A percentile compares a stretch with the other conserved stretches of the same genome.
These are phyloP conservation scores for Russula foetens DNA, from an alignment of 768 basidiomycete species.

Conservation along the genomic window DNA sequence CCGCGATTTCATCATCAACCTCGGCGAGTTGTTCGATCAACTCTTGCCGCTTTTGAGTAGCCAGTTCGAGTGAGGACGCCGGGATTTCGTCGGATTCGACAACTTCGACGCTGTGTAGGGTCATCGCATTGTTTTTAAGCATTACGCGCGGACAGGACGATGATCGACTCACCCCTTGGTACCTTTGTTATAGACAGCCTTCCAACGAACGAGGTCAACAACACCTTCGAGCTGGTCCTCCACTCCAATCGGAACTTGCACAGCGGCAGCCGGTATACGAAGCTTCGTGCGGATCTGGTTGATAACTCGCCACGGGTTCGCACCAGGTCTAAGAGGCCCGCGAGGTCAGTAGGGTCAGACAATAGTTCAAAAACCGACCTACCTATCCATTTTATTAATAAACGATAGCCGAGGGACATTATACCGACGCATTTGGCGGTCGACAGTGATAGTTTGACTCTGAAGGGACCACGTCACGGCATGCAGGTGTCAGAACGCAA, in stretches of 20 bases:
- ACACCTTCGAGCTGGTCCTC: constrained; percentile 87
- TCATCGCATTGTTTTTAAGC: not conserved
- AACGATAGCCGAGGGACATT: constrained; percentile 93
- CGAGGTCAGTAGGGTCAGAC: not conserved
- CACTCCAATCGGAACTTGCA: constrained; percentile 89
- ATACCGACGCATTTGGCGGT: constrained; percentile 97
- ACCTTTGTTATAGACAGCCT: constrained; percentile 90
- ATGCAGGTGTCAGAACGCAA: not conserved
- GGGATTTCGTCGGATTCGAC: constrained; percentile 87
- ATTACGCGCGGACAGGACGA: not conserved
- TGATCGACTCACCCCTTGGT: constrained; percentile 70
- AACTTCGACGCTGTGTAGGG: constrained; percentile 51
- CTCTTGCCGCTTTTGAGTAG: constrained; percentile 77
- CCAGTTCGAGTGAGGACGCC: constrained; percentile 58
- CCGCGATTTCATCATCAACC: constrained; percentile 92
- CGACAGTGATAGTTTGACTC: constrained; percentile 98
- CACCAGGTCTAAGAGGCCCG: constrained; percentile 61
- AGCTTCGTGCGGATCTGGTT: constrained; percentile 88
- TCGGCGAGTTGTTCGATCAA: constrained; percentile 94
- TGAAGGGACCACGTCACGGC: constrained; percentile 24
- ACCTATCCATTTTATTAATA: constrained; percentile 99
- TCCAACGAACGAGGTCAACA: constrained; percentile 91
- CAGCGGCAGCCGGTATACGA: constrained; percentile 86
- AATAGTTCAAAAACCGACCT: constrained; percentile 1
- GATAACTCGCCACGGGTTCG: constrained; percentile 94